Evolutionary conservation across 805 yeast genomes (phyloP), one percentile per base, ranked within the genome.

Genomic region (Candida nemodendra): DNA sequence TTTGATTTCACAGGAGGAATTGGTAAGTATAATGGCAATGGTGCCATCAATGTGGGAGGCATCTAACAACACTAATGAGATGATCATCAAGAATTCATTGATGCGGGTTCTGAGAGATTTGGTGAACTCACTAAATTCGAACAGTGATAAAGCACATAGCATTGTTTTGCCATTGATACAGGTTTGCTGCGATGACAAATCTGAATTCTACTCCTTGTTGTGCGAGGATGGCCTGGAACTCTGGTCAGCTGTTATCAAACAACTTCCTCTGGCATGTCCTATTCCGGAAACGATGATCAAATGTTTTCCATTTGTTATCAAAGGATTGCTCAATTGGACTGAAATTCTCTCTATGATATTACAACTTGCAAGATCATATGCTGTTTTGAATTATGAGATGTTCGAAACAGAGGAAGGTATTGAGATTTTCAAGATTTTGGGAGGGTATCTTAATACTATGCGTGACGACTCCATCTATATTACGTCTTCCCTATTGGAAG

Each of bases 211-310:
- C 42, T 64, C 75, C 2, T 65, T 85, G 36, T 59, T 90, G 8
- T 72, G 82, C 14, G 97, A 90, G 55, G 97, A 90, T 62, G 96
- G 95, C 0, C 79, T 76, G 54, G 95, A 87, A 39, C 66, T 90
- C 28, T 88, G 96, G 95, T 66, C 74, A n/a, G 69, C 81, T 1
- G 57, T 84, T 2, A 56, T 88, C 35, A 84, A 78, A 45, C 78
- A 79, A 44, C 74, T 74, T 36, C 85, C 91, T 1, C 27, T 48
- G 1, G 44, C 54, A 11, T 34, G 40, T 4, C 48, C 60, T 3
- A 42, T 64, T 3, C 64, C 70, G 4, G 62, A 61, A 21, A 57
- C 61, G 11, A 58, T 84, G 18, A 38, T 69, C 3, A 64, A 65
- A 13, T 50, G 74, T 13, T 71, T 83, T 45, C 76, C 74, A 7